Base-by-base conservation (phyloP, 306 rosid species). In the Corylus heterophylla region DNA sequence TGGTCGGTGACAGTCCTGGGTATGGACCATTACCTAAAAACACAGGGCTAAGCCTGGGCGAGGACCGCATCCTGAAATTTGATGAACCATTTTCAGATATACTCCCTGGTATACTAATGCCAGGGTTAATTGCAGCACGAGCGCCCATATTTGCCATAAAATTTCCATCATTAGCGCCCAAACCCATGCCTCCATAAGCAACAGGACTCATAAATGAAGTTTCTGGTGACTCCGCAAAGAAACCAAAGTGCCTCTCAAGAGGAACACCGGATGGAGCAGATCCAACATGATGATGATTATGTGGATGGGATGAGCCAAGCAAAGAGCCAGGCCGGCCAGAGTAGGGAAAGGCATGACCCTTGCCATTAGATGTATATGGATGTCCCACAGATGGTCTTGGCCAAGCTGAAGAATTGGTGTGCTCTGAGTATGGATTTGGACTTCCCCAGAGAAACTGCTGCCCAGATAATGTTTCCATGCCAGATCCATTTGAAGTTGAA, bases 391-490 rank as follows among this genome's bases (percentile, higher is more conserved):
- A 89, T 63, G 94, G 78, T 77, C 88, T 84, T 29, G 90, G 83
- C 98, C 95, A 90, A 73, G 91, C 96, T 77, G 92, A 86, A 77
- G 97, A 88, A 79, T 85, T 95, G 66, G 86, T 71, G 31, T 71
- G 94, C 79, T 88, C 93, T 0, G 97, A 76, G 79, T 87, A 87
- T 54, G 85, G 82, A 79, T 85, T 89, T 74, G 98, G 91, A 79
- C 88, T 96, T 83, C 99, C 99, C 99, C 99, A 96, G 12, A 96
- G 93, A 87, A 96, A 96, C 83, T 96, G 99, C 73, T 94, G 94
- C 78, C 98, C 98, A 54, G 99, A 90, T 82, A 96, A 87, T 52
- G 98, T 96, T 58, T 95, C 98, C 55, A 92, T 80, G 7, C 90
- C 86, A 31, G 97, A 85, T 79, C 94, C 86, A 84, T 81, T 92